Evolutionary conservation across 139 green algal genomes (phyloP).

Genomic region (Ostreobium quekettii): DNA sequence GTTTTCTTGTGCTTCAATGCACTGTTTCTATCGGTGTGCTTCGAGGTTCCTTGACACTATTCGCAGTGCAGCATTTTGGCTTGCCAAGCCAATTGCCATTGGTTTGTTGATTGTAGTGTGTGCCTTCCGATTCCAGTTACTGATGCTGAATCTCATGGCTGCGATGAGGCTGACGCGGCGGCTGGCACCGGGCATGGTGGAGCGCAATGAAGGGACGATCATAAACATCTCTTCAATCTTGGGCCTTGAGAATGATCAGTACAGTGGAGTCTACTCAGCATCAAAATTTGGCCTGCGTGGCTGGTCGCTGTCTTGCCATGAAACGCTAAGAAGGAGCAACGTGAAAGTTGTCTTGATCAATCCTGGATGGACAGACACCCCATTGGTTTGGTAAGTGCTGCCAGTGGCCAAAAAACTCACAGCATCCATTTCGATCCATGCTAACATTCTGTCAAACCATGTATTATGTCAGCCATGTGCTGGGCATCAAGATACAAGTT

Average conservation of each 20-base stretch:
- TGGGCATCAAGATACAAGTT: too few relatives aligned
- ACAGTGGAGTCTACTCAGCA: slow-evolving; percentile 14
- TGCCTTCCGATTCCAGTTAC: slow-evolving; percentile 16
- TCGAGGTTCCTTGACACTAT: neutral
- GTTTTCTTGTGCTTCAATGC: too few relatives aligned
- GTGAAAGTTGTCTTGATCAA: slow-evolving; percentile 6
- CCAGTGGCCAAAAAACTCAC: too few relatives aligned
- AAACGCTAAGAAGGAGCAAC: neutral
- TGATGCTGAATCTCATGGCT: slow-evolving; percentile 18
- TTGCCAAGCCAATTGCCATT: too few relatives aligned
- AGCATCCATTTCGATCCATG: too few relatives aligned
- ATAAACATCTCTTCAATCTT: slow-evolving; percentile 26
- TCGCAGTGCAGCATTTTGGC: too few relatives aligned
- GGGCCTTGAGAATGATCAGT: slow-evolving; percentile 14
- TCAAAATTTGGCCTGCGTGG: slow-evolving; percentile 22
- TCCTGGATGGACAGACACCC: neutral
- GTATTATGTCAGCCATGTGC: too few relatives aligned
- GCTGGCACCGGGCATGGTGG: slow-evolving; percentile 8
- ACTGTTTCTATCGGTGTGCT: too few relatives aligned
- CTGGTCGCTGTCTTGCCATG: slow-evolving; percentile 8
- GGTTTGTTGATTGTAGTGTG: too few relatives aligned
- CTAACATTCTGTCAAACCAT: too few relatives aligned
- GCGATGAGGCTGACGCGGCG: slow-evolving; percentile 14
- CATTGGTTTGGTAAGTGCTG: neutral
- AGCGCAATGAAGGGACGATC: slow-evolving; percentile 16